These are phyloP conservation scores for Plectranthus barbatus DNA, from an alignment of 257 asterid species.

Conservation along the genomic window DNA sequence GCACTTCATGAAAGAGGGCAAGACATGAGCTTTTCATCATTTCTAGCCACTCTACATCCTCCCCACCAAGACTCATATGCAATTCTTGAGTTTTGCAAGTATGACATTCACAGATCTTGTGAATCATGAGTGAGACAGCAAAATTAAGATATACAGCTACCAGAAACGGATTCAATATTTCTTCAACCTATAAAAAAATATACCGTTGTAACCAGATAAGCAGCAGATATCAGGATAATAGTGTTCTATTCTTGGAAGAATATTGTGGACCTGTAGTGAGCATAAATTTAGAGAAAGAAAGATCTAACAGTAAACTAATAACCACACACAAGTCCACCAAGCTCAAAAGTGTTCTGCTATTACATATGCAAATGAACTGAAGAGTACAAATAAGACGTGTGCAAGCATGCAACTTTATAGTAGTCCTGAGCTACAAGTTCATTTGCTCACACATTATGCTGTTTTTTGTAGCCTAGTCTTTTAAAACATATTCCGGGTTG, in stretches of 20 bases:
- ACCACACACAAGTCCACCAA: not conserved
- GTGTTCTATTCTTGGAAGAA: too few species aligned
- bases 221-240: not conserved
- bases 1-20: not conserved
- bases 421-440: not conserved
- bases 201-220: not conserved
- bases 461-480: not conserved
- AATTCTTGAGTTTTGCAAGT: not conserved
- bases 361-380: not conserved
- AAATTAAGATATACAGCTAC: not conserved
- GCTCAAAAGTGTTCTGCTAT: not conserved
- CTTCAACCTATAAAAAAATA: slow-evolving; percentile 13
- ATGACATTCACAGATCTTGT: not conserved
- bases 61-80: not conserved
- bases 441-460: not conserved
- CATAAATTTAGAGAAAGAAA: too few species aligned
- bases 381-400: not conserved
- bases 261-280: too few species aligned
- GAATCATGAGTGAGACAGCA: slow-evolving; percentile 1
- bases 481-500: not conserved
- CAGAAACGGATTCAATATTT: not conserved
- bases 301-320: too few species aligned
- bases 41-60: not conserved
- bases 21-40: not conserved
- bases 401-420: not conserved